Evolutionary conservation across 73 alveolate genomes (phyloP), one percentile per base, ranked within the genome.

Genomic region (Blepharisma japonicum): DNA sequence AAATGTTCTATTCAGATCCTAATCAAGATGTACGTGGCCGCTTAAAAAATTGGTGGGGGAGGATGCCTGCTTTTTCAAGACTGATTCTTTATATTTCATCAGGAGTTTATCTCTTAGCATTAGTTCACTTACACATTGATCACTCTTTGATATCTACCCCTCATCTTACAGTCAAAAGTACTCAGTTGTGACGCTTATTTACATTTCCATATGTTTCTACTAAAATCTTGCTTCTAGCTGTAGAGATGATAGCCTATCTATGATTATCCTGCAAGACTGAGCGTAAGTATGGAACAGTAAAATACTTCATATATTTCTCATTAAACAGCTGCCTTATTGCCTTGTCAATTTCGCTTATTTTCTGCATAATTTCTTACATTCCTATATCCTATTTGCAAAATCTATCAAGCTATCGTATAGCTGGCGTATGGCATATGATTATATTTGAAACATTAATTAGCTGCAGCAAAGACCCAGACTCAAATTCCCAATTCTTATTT

Each of bases 371-470:
- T 1, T 23, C 21, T 45, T 18, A 20, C 2, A 7, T 39, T n/a
- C 55, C 32, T 14, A 45, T 25, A 38, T 11, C 0, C 4, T 45
- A 23, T 14, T 6, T 25, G 11, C 14, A n/a, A 18, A n/a, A 4
- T 1, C 21, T 70, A 14, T n/a, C 14, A 14, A 39, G 27, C 32
- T n/a, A 11, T 25, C 46, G 2, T n/a, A 14, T 70, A 39, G 11
- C n/a, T 45, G 80, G 80, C 14, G 32, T 70, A 14, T 70, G 80
- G 80, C 80, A 72, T 45, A 39, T 70, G 32, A 70, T 70, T 45
- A 70, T 70, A 54, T 9, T 70, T 23, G 66, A 70, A 4, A 45
- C 27, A 14, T 81, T 70, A 9, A 39, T 38, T 2, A n/a, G 42
- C 11, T 70, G 80, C 66, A 70, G 27, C 39, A 23, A 70, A 70